Evolutionary conservation across 1,284 basidiomycete genomes (phyloP).

Genomic region (Rugosomyces carneus): DNA sequence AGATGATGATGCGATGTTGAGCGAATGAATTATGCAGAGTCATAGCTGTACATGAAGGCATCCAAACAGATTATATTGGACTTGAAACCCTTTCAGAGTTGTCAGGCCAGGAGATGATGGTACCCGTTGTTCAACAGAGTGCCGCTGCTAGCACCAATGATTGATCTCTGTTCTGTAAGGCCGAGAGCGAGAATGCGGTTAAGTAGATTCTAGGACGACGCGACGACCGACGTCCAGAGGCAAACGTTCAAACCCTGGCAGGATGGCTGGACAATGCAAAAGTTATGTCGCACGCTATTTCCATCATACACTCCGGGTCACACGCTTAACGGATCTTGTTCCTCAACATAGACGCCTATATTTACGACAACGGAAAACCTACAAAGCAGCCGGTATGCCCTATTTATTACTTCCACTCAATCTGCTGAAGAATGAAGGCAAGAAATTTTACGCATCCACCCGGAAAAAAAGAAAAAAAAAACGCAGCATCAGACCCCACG

Average conservation of each 20-base stretch:
- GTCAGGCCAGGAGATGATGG: not conserved
- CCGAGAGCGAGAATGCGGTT: not conserved
- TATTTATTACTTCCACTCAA: not conserved
- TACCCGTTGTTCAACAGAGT: not conserved
- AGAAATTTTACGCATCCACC: not conserved
- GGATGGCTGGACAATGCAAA: not conserved
- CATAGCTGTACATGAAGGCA: constrained; percentile 16
- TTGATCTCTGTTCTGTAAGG: not conserved
- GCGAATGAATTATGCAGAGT: not conserved
- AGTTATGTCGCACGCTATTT: not conserved
- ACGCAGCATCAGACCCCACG: too few species aligned
- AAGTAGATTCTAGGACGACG: not conserved
- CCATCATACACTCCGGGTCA: not conserved
- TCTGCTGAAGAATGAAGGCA: not conserved
- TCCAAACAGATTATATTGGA: not conserved
- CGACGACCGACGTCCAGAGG: too few species aligned
- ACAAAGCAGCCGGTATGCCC: not conserved
- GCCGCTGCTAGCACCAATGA: too few species aligned
- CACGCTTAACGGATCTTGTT: not conserved
- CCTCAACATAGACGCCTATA: not conserved
- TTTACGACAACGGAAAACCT: not conserved
- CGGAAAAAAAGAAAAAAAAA: too few species aligned
- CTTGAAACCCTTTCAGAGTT: not conserved
- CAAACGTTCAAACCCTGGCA: too few species aligned
- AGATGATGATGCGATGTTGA: not conserved